These are phyloP conservation scores for Colletotrichum graminicola DNA, from an alignment of 2,329 filamentous ascomycete species.

Conservation along the genomic window DNA sequence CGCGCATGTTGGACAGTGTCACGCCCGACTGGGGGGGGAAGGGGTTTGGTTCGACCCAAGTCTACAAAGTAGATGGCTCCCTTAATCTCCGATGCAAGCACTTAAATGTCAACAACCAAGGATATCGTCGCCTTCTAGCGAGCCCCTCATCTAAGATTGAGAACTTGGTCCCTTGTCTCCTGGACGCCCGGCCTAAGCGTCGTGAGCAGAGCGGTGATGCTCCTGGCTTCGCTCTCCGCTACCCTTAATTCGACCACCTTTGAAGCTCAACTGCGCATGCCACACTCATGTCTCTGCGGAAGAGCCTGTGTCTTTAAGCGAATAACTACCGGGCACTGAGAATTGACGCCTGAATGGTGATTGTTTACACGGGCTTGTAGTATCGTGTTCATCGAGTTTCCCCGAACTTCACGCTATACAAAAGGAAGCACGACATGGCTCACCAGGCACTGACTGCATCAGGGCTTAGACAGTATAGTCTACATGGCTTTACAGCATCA, in stretches of 20 bases:
- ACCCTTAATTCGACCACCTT: not conserved
- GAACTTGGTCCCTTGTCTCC: not conserved
- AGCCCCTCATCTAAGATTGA: conserved; percentile 9
- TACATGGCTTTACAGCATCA: no score
- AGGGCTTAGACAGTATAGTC: no score
- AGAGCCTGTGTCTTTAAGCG: not conserved
- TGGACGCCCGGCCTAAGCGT: conserved; percentile 25
- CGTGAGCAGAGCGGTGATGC: not conserved
- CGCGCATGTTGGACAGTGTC: not conserved
- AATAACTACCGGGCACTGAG: not conserved
- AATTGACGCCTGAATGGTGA: not conserved
- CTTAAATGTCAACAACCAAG: not conserved
- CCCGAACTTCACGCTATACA: not conserved
- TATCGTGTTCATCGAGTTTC: not conserved
- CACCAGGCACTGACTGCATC: no score
- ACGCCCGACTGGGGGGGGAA: not conserved
- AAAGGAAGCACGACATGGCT: not conserved
- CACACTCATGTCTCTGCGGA: not conserved
- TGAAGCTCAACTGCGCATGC: not conserved
- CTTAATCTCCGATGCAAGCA: conserved; percentile 15
- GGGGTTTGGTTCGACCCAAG: not conserved
- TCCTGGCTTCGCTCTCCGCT: not conserved
- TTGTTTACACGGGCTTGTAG: not conserved
- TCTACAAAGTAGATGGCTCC: not conserved
- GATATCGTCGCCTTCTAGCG: conserved; percentile 20